Evolutionary conservation across 1,139 yeast species (phyloP), one percentile per base, ranked within the genome.

Genomic region (Debaryomycetaceae sp.): DNA sequence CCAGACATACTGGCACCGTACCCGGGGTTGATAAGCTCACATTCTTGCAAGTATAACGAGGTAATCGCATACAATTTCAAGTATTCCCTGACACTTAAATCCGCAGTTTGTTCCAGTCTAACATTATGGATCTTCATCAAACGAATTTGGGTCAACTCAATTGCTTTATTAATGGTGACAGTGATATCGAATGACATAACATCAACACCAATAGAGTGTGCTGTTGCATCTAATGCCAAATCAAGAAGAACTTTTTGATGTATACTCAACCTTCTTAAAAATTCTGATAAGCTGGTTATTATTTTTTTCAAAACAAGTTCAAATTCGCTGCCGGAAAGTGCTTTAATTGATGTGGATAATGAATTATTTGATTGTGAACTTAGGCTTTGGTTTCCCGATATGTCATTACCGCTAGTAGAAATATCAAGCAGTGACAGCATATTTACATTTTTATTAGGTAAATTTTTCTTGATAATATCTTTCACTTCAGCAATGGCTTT

Each of bases 201-300:
- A 68, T 73, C 63, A 63, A 66, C 45, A 35, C 73, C 68, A 1
- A 67, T 60, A 28, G 67, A 49, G 33, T 67, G 52, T 19, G 74
- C 66, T 17, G 79, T 59, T 16, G 76, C 67, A 17, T 81, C 79
- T 26, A 89, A 67, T 0, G 95, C 82, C 41, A 87, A 59, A 49
- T 87, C 95, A 16, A 92, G 68, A 28, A 92, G 61, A 5, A 87
- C 53, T 55, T 88, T 88, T 55, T 91, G 95, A 45, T 91, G 97
- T 2, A 78, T 69, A 1, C 87, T 78, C 18, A 91, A 66, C 40
- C 96, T 72, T 44, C 92, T 70, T 33, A 91, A 68, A 22, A 91
- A 80, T 50, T 84, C 91, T 0, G 89, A 78, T 5, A 87, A 69
- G 30, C 79, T 74, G 0, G 85, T 63, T 51, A 79, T 88, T 2